phyloP scores from a whole-genome alignment of 1,139 yeast species.

The Magnusiomyces sp. region DNA sequence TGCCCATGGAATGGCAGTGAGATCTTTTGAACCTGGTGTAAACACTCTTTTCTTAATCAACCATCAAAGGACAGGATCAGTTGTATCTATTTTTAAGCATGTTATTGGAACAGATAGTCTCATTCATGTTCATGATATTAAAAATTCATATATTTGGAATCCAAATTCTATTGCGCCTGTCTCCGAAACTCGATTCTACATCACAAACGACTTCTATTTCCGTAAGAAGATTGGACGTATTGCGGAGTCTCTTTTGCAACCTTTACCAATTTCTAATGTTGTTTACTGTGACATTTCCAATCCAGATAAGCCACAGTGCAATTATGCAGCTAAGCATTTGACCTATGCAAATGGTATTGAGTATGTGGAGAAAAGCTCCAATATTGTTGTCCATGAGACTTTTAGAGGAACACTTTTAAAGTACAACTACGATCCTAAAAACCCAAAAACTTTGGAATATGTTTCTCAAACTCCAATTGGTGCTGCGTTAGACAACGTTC shows the following conservation, averaged over 20 bases:
- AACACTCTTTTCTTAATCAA: slow-evolving; percentile 15
- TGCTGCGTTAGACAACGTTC: slow-evolving; percentile 15
- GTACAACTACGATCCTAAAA: slow-evolving; percentile 8
- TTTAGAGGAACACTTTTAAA: slow-evolving; percentile 12
- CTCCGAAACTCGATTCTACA: slow-evolving; percentile 14
- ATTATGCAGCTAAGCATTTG: slow-evolving; percentile 8
- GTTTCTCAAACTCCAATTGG: slow-evolving; percentile 6
- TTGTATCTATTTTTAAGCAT: slow-evolving; percentile 18
- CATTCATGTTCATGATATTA: slow-evolving; percentile 12
- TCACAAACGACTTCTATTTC: slow-evolving; percentile 17
- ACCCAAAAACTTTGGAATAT: background rate
- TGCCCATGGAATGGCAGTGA: slow-evolving; percentile 16
- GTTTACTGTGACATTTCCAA: slow-evolving; percentile 10
- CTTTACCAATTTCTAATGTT: slow-evolving; percentile 13
- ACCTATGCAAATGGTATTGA: slow-evolving; percentile 17
- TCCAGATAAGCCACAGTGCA: slow-evolving; percentile 10
- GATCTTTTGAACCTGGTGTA: slow-evolving; percentile 6
- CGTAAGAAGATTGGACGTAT: slow-evolving; percentile 5
- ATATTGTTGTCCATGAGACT: slow-evolving; percentile 14
- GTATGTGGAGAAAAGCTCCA: slow-evolving; percentile 8
- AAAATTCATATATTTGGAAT: slow-evolving; percentile 11
- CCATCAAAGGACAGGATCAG: slow-evolving; percentile 16
- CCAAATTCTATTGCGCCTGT: slow-evolving; percentile 17
- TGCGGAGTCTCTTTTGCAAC: slow-evolving; percentile 11
- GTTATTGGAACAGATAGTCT: slow-evolving; percentile 10